Conservation (phyloP, 2,329 filamentous ascomycete genomes). For the Emmonsiellopsis sp. region DNA sequence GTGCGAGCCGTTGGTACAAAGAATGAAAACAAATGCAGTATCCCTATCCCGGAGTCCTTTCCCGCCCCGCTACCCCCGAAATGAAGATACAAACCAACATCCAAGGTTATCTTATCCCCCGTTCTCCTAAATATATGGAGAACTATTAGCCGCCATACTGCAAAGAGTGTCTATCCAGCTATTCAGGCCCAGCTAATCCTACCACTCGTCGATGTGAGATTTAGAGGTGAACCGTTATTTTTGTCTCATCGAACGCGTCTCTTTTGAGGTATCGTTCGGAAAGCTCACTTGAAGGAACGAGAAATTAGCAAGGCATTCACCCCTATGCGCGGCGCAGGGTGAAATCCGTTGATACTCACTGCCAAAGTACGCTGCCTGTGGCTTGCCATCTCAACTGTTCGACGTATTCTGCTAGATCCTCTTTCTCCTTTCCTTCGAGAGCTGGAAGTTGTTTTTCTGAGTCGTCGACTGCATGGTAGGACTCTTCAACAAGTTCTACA, state of each 20-base stretch:
- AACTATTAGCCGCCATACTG: too few species aligned
- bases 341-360: slow-evolving; percentile 2
- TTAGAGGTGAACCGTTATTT: neutral
- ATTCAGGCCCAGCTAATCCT: too few species aligned
- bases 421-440: slow-evolving; percentile 7
- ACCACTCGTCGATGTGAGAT: neutral
- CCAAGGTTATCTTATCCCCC: too few species aligned
- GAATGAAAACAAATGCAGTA: too few species aligned
- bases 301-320: neutral
- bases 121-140: too few species aligned
- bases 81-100: too few species aligned
- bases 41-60: too few species aligned
- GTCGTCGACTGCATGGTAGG: slow-evolving; percentile 4
- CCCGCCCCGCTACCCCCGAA: too few species aligned
- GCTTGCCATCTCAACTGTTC: slow-evolving; percentile 8
- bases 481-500: slow-evolving; percentile 6
- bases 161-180: too few species aligned
- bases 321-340: neutral
- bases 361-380: slow-evolving; percentile 6
- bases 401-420: slow-evolving; percentile 5
- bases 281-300: neutral
- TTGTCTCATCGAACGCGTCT: neutral
- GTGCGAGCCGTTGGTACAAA: too few species aligned
- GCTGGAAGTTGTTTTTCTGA: slow-evolving; percentile 3
- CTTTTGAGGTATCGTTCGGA: neutral